These are phyloP conservation scores for Solanum dulcamara DNA, from an alignment of 257 asterid species.

Conservation along the genomic window DNA sequence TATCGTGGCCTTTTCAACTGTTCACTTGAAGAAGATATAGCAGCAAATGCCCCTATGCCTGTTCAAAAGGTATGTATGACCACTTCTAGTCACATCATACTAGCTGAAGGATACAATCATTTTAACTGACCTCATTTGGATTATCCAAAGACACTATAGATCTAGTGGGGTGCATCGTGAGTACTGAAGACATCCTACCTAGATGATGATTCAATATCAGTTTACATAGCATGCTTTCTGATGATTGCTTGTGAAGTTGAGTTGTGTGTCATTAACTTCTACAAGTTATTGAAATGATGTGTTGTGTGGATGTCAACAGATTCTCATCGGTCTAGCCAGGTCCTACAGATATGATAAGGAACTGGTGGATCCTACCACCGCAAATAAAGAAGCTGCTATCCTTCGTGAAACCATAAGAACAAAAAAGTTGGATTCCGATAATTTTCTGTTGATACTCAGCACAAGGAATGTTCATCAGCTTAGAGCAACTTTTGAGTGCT, in stretches of 20 bases:
- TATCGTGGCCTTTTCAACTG: conserved; percentile 44
- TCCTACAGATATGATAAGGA: conserved; percentile 62
- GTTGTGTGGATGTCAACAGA: conserved; percentile 19
- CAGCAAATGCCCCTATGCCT: conserved; percentile 39
- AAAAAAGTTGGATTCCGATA: conserved; percentile 34
- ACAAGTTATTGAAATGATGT: background rate
- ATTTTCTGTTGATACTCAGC: conserved; percentile 38
- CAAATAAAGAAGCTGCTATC: conserved; percentile 49
- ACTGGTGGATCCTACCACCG: conserved; percentile 35
- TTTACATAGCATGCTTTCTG: background rate
- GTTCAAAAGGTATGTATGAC: conserved; percentile 40
- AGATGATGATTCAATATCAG: background rate
- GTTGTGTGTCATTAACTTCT: background rate
- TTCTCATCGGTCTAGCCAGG: conserved; percentile 52
- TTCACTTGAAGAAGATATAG: conserved; percentile 74
- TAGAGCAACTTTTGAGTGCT: conserved; percentile 45
- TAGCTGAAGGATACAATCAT: background rate
- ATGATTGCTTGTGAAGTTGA: background rate
- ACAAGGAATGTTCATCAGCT: conserved; percentile 65
- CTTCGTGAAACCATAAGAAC: conserved; percentile 36
- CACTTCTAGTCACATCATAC: background rate
- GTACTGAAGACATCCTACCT: background rate
- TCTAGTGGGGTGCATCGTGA: background rate
- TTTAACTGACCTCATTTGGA: background rate
- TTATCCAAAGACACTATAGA: background rate